Evolutionary conservation across 2,329 filamentous ascomycete genomes (phyloP).

Genomic region (Stachybotrys elegans): DNA sequence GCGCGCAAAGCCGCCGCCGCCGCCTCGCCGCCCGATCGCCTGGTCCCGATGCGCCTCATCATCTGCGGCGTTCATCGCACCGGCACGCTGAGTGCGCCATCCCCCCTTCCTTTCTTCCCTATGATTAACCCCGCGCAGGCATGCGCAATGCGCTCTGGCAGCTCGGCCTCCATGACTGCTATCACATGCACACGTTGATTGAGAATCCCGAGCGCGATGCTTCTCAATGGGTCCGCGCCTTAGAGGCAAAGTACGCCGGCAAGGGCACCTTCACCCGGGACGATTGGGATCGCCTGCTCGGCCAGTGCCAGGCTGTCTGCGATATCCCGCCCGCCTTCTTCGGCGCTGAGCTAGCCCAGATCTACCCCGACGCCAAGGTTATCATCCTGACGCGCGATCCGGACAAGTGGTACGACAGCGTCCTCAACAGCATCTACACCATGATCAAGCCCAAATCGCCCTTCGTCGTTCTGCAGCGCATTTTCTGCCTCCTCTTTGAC

Average conservation of each 20-base stretch:
- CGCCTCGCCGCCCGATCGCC: constrained; percentile 17
- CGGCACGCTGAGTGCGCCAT: constrained; percentile 29
- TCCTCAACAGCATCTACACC: constrained; percentile 23
- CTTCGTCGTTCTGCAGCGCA: constrained; percentile 17
- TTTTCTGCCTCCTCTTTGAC: constrained; percentile 25
- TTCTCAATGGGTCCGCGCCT: constrained; percentile 24
- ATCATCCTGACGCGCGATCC: constrained; percentile 33
- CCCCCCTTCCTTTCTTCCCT: background rate
- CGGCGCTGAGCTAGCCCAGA: constrained; percentile 27
- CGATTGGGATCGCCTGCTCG: constrained; percentile 42
- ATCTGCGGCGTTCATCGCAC: constrained; percentile 33
- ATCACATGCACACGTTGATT: constrained; percentile 28
- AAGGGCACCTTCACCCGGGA: constrained; percentile 24
- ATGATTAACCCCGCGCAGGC: constrained; percentile 15
- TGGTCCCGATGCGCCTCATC: constrained; percentile 34
- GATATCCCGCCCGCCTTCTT: constrained; percentile 53
- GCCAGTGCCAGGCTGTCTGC: constrained; percentile 44
- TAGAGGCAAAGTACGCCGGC: constrained; percentile 26
- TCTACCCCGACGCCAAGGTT: constrained; percentile 30
- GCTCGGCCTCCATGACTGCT: constrained; percentile 30
- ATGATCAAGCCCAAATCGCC: constrained; percentile 16
- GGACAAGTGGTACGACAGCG: constrained; percentile 27
- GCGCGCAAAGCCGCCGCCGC: constrained; percentile 5
- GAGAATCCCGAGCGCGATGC: constrained; percentile 17
- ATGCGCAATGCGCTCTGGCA: constrained; percentile 26